Evolutionary conservation across 495 filamentous ascomycete species (phyloP), one percentile per base, ranked within the genome.

Genomic region (Aspergillus bertholletiae): DNA sequence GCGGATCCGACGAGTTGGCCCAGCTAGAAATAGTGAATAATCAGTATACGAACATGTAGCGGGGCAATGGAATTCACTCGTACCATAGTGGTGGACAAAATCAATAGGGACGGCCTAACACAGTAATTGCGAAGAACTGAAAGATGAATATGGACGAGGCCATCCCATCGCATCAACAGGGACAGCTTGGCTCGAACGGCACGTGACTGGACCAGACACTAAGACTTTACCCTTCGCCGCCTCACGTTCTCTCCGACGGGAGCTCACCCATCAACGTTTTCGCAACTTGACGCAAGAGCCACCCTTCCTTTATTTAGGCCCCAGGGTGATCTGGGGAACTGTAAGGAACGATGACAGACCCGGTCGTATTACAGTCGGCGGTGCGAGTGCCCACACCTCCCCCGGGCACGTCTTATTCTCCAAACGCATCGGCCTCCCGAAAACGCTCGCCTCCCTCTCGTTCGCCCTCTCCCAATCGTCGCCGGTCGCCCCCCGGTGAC

Each of bases 1-100:
- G 86, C 88, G 80, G 95, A 84, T 76, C 95, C 94, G 60, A 96
- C 87, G 65, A 96, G 82, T 83, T 88, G 90, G 79, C 96, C 94
- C 74, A 97, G 88, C 94, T 98, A 65, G n/a, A n/a, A n/a, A n/a
- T 35, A 24, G 23, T 30, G 39, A 1, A 21, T 20, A 50, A 51
- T 60, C 45, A 60, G 49, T 39, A 23, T 41, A 56, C 15, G 17
- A 13, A 49, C 9, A 15, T 13, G 26, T 30, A 27, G 32, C 1
- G 7, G 12, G 21, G 11, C 15, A n/a, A 9, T 7, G n/a, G 23
- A 2, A 8, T 11, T 5, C 49, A 1, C 18, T 7, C 54, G 47
- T 58, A 68, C 66, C 66, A 68, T 68, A 64, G 49, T 68, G 65
- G 61, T 57, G 34, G 17, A 35, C 23, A 52, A 45, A 39, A 20